phyloP scores from a whole-genome alignment of 129 eudicot species.

The Kitagawia praeruptora region DNA sequence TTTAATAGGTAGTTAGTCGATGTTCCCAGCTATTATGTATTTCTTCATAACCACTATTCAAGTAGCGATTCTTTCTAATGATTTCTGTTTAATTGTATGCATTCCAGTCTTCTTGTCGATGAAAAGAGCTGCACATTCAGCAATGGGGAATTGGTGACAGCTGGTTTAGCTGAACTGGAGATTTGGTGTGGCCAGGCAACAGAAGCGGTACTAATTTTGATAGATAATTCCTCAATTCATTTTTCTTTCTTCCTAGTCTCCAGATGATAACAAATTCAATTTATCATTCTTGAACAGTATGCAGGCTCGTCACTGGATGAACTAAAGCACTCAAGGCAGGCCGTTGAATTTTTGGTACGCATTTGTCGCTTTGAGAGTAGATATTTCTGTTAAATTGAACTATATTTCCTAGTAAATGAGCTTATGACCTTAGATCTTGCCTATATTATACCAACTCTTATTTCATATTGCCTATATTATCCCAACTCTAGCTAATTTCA shows the following conservation, averaged over 20 bases:
- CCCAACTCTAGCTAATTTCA: background rate
- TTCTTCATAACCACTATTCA: background rate
- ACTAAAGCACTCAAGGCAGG: constrained; percentile 57
- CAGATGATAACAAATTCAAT: background rate
- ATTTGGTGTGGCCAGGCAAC: constrained; percentile 60
- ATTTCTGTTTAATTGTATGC: constrained; percentile 5
- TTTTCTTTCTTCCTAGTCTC: background rate
- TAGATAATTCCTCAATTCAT: background rate
- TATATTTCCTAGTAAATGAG: background rate
- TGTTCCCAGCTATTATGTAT: background rate
- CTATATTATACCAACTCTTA: background rate
- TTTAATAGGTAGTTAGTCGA: constrained; percentile 57
- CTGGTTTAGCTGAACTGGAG: constrained; percentile 63
- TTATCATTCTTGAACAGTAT: constrained; percentile 32
- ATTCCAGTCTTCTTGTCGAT: constrained; percentile 52
- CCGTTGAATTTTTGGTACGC: constrained; percentile 78
- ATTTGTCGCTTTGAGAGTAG: background rate
- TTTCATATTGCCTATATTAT: background rate
- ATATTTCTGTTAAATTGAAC: background rate
- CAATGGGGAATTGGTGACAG: constrained; percentile 61
- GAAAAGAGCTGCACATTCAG: constrained; percentile 70
- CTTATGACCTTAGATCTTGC: background rate
- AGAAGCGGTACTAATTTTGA: background rate
- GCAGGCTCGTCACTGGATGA: constrained; percentile 72
- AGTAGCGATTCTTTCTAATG: background rate